Base-by-base conservation (phyloP, 345 rosid genomes). In the Adansonia digitata region DNA sequence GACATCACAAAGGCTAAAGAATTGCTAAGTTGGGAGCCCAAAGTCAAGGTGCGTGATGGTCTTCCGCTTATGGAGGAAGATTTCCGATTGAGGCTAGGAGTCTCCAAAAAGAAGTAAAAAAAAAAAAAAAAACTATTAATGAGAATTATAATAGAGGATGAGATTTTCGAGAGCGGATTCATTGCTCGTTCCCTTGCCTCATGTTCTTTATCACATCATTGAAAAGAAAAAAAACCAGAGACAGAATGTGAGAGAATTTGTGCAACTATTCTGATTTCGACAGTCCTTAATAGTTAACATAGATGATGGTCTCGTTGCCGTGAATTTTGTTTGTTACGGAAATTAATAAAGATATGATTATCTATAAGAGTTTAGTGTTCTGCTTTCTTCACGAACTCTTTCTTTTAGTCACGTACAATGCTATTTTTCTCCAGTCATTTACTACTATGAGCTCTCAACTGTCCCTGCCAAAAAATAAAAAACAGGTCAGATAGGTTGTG, bases 11-110 rank as follows among this genome's bases (percentile, higher is more conserved):
- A 91, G 78, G 95, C 98, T 0, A 91, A 86, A 85, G 92, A 88
- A 77, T 62, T 90, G 79, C 83, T 94, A 64, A 96, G 97, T 51
- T 94, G 98, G 98, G 98, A 91, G 56, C 98, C 98, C 0, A 89
- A 90, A 75, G 87, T 94, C 35, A 90, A 85, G 86, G 78, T 93
- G 82, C 88, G 85, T 48, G 92, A 91, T 2, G 98, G 98, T 1
- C 95, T 94, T 67, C 95, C 92, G 2, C 90, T 90, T 2, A 90
- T 94, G 98, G 98, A 90, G 85, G 88, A 86, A 68, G 97, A 94
- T 79, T 94, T 94, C 84, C 84, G 96, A 5, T 56, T 56, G 72
- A 90, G 98, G 82, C 93, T 93, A 14, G 89, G 87, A 40, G 89
- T 89, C 53, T 43, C 89, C 39, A 84, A 66, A 69, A 75, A 82